Base-by-base conservation (phyloP, 2,329 filamentous ascomycete genomes). In the Thelonectria rubi region DNA sequence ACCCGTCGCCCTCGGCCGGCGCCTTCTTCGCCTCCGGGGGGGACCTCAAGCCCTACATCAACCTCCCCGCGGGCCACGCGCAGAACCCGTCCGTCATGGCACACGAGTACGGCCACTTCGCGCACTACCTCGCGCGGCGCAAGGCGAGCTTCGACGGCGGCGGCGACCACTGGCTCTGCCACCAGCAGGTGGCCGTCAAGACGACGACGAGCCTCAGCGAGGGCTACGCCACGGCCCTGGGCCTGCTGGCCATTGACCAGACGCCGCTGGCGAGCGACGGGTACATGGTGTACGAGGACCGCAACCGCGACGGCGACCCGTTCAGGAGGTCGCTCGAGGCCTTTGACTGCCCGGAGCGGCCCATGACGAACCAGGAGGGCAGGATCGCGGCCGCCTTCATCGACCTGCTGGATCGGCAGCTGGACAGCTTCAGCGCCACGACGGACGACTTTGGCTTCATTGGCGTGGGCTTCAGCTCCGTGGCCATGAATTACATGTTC, bases 221-320 rank as follows among this genome's bases (percentile, higher is more conserved):
- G 49, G 49, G 49, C 18, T 52, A 39, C 17, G 49, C 49, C 6
- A 52, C 49, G 17, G 49, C 49, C 14, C 34, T 52, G 32, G 49
- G 49, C 14, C 17, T 52, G 10, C 26, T 52, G 49, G 32, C 49
- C 8, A 52, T 52, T n/a, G 49, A 52, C 18, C n/a, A 52, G 5
- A 52, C 49, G 12, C 32, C 20, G n/a, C 34, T 52, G 11, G 37
- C 49, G 17, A 34, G 34, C n/a, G 49, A 52, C 1, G 11, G 12
- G 34, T 37, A 37, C 34, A 37, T 37, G 34, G 34, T 37, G 12
- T 37, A 37, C 34, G 34, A 37, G 15, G 3, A 3, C 11, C 11
- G 34, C 2, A 7, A 37, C 6, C 7, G 11, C 15, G 34, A 4
- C 6, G 8, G 11, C 6, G 11, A 14, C 12, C 34, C 34, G 12